These are phyloP conservation scores for Dendrobium huoshanense DNA, from an alignment of 106 monocot genomes.

Conservation along the genomic window DNA sequence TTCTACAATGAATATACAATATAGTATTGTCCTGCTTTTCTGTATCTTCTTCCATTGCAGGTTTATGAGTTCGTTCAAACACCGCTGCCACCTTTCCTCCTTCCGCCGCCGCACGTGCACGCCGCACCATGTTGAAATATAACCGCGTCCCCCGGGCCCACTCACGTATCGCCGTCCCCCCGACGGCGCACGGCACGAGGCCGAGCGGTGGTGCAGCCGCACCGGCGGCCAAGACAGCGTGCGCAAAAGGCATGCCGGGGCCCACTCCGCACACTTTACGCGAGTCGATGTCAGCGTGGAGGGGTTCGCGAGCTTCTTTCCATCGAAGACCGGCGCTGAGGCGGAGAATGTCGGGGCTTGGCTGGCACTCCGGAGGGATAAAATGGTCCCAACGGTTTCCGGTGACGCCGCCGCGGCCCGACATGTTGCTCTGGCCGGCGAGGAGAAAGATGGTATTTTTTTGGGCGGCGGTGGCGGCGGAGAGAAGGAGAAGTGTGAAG, in stretches of 20 bases:
- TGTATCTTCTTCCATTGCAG: too few species aligned
- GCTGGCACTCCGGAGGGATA: slow-evolving; percentile 30
- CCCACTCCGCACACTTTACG: slow-evolving; percentile 67
- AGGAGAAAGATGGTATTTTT: slow-evolving; percentile 41
- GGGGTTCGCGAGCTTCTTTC: slow-evolving; percentile 54
- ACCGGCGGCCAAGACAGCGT: slow-evolving; percentile 13
- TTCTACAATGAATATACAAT: too few species aligned
- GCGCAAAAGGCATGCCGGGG: slow-evolving; percentile 65
- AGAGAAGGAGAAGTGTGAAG: neutral
- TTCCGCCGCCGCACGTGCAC: slow-evolving; percentile 17
- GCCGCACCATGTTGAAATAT: slow-evolving; percentile 25
- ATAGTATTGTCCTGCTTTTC: too few species aligned
- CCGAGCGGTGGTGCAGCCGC: neutral
- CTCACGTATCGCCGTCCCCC: slow-evolving; percentile 25
- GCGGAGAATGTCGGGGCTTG: slow-evolving; percentile 53
- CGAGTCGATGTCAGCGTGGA: slow-evolving; percentile 80
- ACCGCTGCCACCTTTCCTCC: slow-evolving; percentile 25
- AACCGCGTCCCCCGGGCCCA: slow-evolving; percentile 30
- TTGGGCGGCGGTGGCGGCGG: neutral
- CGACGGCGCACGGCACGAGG: slow-evolving; percentile 31
- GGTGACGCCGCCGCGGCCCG: slow-evolving; percentile 46
- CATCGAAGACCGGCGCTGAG: slow-evolving; percentile 38
- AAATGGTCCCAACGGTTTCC: slow-evolving; percentile 17
- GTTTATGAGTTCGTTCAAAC: too few species aligned
- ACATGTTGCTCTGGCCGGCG: slow-evolving; percentile 68